Base-by-base conservation (phyloP, 2,329 filamentous ascomycete genomes). In the Chrysosporium keratinophilum region DNA sequence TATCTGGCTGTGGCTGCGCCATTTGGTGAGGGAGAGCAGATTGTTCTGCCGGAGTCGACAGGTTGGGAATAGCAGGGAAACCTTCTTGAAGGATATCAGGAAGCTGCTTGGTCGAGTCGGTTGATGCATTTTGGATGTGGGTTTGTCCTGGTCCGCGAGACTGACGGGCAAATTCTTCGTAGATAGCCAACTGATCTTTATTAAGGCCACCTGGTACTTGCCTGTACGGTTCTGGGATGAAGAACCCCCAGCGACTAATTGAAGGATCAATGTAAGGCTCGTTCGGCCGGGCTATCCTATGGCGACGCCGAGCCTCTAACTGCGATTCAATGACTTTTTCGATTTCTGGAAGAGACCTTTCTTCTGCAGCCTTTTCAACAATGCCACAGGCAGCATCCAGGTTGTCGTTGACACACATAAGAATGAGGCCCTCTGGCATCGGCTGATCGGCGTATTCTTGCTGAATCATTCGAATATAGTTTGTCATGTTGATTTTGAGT, bases 401-500 rank as follows among this genome's bases (percentile, higher is more conserved):
- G 67, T 98, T 98, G 60, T 94, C 91, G 68, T 97, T 98, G 57
- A 98, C 91, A 69, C 94, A 97, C 88, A 98, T 96, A 54, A 97
- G 81, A 57, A 98, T 93, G 33, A 93, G 87, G 5, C 93, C 93
- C 71, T 98, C 93, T 0, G 93, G 88, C 57, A 98, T 78, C 14
- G 87, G 87, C 62, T 84, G 81, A 51, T 82, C 78, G 1, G 77
- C 78, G 40, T 80, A 72, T 49, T 80, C 78, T 54, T 78, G 75
- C 51, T 88, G 85, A 52, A 88, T 83, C 37, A 95, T 78, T n/a
- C 93, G 85, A 68, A 98, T 89, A 66, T 97, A 95, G 71, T 97
- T 98, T 52, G 87, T 94, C 70, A 98, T 95, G 71, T 94, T 97
- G 69, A 94, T 93, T 57, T 93, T 83, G 14, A 98, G 77, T 14